Evolutionary conservation across 2,329 filamentous ascomycete species (phyloP), one percentile per base, ranked within the genome.

Genomic region (Fusarium siculi): DNA sequence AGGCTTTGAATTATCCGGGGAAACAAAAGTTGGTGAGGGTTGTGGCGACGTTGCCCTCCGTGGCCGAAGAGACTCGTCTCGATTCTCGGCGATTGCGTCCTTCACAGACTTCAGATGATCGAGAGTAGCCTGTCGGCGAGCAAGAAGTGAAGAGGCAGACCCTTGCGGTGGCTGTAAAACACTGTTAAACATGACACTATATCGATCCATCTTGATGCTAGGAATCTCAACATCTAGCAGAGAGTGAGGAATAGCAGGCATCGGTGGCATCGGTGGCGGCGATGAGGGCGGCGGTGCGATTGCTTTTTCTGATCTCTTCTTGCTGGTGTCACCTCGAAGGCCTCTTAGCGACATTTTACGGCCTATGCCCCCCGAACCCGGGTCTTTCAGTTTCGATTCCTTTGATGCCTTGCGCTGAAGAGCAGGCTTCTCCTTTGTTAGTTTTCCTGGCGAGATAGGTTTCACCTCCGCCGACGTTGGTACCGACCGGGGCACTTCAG

Each of bases 101-200:
- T 87, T 87, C 43, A 88, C 86, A 25, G 85, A 86, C 72, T 87
- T 88, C 2, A 93, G 81, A 64, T 86, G 88, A 60, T 89, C 86
- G 18, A 91, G 78, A 1, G 87, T 90, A 12, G 88, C 89, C 73
- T 92, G 89, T 46, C 90, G 85, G 64, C 89, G 86, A 30, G 85
- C 86, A 32, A 91, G 81, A 12, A 91, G 82, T 2, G 79, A 78
- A 10, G 80, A 75, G 21, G 77, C 66, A 11, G 73, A 58, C 16
- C 62, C 76, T 43, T 81, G 80, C 12, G 81, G 80, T 68, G 81
- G 80, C 68, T 89, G 88, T 32, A 97, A 84, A 11, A 98, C 86
- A 42, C 89, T 89, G 62, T 92, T 90, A 79, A 98, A 98, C 95
- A 98, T 98, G 73, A 98, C 89, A 76, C 95, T 97, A 76, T 97